A percentile compares a stretch with the other conserved stretches of the same genome.
phyloP scores from a whole-genome alignment of 768 basidiomycete species.

The Suillus subaureus region DNA sequence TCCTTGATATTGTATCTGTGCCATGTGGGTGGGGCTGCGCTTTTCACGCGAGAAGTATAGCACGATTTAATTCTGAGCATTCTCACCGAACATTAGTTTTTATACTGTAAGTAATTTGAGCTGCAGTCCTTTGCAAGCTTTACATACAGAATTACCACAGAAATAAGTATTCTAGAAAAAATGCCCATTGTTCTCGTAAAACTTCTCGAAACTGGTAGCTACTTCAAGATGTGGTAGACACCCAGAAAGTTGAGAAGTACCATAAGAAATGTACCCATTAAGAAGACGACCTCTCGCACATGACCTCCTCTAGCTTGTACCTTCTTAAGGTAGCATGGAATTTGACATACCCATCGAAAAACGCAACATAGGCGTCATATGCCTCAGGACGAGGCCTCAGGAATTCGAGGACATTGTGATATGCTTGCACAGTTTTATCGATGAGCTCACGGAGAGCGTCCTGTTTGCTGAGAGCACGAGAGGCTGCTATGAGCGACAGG shows the following conservation, averaged over 20 bases:
- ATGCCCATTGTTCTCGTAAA: too few species aligned
- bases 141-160: too few species aligned
- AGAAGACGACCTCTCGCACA: not conserved
- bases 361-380: constrained; percentile 9
- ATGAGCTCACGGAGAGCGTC: constrained; percentile 25
- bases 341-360: constrained; percentile 16
- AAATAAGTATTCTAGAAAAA: too few species aligned
- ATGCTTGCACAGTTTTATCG: constrained; percentile 22
- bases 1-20: not conserved
- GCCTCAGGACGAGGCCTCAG: constrained; percentile 14
- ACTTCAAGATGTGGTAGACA: not conserved
- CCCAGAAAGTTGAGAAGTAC: too few species aligned
- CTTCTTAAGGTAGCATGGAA: constrained; percentile 21
- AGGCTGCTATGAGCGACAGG: constrained; percentile 30
- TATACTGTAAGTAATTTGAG: too few species aligned
- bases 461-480: constrained; percentile 24
- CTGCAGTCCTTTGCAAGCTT: too few species aligned
- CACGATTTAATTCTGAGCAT: too few species aligned
- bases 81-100: too few species aligned
- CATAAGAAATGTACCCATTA: not conserved
- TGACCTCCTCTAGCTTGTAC: constrained; percentile 21
- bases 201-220: not conserved
- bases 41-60: too few species aligned
- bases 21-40: too few species aligned
- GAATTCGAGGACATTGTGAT: constrained; percentile 22